Conservation (phyloP, 192 early-diverging fungal genomes). For the Oehlia diaphana region DNA sequence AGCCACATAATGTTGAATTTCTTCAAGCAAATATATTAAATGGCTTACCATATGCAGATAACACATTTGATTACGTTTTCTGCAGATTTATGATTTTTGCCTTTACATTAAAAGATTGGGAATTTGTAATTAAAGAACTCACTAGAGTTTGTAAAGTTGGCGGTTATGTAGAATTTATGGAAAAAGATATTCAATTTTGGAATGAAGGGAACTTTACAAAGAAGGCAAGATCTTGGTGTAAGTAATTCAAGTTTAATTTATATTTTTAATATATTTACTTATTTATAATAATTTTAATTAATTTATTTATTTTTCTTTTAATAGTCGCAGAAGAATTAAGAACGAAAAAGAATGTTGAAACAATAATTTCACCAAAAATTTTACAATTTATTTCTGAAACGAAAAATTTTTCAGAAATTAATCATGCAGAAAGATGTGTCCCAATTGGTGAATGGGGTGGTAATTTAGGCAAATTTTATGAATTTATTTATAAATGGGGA, state of each 20-base stretch:
- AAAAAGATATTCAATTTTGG: conserved; percentile 6
- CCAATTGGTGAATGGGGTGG: background rate
- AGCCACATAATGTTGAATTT: conserved; percentile 39
- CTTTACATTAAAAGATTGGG: conserved; percentile 22
- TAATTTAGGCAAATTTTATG: background rate
- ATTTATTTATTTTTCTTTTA: background rate
- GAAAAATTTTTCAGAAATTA: background rate
- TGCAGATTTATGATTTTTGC: conserved; percentile 34
- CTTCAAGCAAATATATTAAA: conserved; percentile 31
- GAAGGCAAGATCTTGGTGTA: background rate
- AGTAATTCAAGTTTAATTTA: background rate
- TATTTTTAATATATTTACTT: no score
- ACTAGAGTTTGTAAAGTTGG: background rate
- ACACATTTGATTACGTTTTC: conserved; percentile 38
- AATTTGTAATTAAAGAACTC: background rate
- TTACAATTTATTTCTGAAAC: background rate
- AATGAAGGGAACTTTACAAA: background rate
- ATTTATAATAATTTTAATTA: background rate
- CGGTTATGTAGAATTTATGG: conserved; percentile 4
- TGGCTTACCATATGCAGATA: conserved; percentile 31
- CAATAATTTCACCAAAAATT: background rate
- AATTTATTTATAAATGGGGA: background rate
- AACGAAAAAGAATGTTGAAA: background rate
- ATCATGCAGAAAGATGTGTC: background rate
- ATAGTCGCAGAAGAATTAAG: background rate